phyloP scores from a whole-genome alignment of 441 rosid species.

The Sinapis alba region DNA sequence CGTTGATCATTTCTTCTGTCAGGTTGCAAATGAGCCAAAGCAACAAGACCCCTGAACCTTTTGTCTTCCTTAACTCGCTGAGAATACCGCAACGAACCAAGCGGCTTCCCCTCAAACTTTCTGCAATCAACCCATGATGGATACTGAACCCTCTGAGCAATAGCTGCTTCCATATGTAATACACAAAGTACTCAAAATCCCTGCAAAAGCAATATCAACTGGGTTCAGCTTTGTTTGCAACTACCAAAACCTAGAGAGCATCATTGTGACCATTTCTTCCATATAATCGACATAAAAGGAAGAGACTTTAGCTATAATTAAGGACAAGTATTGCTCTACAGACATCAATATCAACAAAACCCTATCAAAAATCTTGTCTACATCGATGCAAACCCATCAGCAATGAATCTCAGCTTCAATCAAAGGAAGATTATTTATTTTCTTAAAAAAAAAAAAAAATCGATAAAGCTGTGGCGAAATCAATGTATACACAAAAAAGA shows the following conservation, averaged over 20 bases:
- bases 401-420: neutral
- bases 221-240: conserved; percentile 8
- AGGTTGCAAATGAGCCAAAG: conserved; percentile 50
- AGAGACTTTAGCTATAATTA: conserved; percentile 1
- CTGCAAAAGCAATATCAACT: conserved; percentile 9
- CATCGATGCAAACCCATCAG: neutral
- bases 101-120: conserved; percentile 31
- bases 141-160: conserved; percentile 47
- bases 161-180: conserved; percentile 53
- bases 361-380: neutral
- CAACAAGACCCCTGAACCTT: conserved; percentile 44
- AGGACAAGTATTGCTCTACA: neutral
- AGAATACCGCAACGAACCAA: conserved; percentile 40
- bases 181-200: conserved; percentile 1
- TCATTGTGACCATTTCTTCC: neutral
- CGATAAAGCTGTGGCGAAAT: conserved; percentile 12
- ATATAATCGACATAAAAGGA: neutral
- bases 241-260: conserved; percentile 1
- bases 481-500: conserved; percentile 4
- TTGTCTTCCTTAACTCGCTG: conserved; percentile 40
- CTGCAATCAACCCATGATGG: conserved; percentile 49
- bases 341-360: neutral
- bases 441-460: neutral
- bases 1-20: conserved; percentile 24
- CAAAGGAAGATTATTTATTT: neutral